These are phyloP conservation scores for Danielia oregonensis DNA, from an alignment of 805 yeast genomes.

Conservation along the genomic window DNA sequence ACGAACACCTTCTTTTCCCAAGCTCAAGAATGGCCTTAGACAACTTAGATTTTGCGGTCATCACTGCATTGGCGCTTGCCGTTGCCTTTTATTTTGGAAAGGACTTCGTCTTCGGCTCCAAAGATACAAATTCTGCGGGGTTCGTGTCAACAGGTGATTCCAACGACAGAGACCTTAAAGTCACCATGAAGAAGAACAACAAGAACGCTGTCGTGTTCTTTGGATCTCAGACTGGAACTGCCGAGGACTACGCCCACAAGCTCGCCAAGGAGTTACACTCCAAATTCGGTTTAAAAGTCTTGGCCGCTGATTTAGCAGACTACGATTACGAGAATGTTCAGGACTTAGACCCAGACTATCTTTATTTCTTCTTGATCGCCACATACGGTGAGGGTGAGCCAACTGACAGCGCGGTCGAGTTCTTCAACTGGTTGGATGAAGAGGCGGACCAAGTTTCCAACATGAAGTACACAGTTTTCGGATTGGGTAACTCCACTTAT, in stretches of 20 bases:
- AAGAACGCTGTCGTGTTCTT: conserved; percentile 79
- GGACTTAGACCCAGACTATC: conserved; percentile 54
- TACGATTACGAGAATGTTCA: conserved; percentile 78
- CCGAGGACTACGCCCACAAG: conserved; percentile 93
- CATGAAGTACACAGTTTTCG: conserved; percentile 73
- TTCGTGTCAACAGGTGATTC: conserved; percentile 28
- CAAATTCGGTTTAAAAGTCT: conserved; percentile 73
- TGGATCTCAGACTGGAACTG: conserved; percentile 98
- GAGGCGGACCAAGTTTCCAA: conserved; percentile 51
- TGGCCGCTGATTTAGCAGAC: conserved; percentile 86
- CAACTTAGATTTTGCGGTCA: conserved; percentile 64
- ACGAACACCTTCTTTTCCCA: not conserved
- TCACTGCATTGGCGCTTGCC: conserved; percentile 63
- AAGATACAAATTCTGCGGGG: conserved; percentile 28
- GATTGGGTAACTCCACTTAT: conserved; percentile 92
- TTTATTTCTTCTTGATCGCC: conserved; percentile 68
- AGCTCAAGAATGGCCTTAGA: conserved; percentile 54
- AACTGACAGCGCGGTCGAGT: conserved; percentile 87
- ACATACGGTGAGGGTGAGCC: conserved; percentile 99
- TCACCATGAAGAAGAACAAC: conserved; percentile 53
- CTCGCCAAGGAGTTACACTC: conserved; percentile 84
- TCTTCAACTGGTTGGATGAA: conserved; percentile 63
- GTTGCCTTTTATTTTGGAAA: conserved; percentile 64
- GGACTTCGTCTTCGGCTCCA: conserved; percentile 44
- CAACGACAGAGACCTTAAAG: conserved; percentile 51